A percentile compares a stretch with the other conserved stretches of the same genome.
These are phyloP conservation scores for Aureobasidium vineae DNA, from an alignment of 2,329 filamentous ascomycete genomes.

Conservation along the genomic window DNA sequence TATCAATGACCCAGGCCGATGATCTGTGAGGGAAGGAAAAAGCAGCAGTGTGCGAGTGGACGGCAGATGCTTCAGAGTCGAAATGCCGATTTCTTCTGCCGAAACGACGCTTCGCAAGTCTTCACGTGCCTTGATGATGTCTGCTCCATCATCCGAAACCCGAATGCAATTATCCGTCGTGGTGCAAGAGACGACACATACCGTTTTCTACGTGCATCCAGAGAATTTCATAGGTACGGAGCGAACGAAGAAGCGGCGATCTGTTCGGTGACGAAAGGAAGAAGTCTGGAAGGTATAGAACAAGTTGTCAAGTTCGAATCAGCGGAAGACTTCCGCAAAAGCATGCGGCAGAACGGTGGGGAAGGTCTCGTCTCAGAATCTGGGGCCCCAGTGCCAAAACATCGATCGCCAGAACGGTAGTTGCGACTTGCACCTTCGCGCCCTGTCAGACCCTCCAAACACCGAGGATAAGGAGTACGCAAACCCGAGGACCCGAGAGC, in stretches of 20 bases:
- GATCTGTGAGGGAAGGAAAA: slow-evolving; percentile 9
- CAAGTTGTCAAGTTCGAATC: slow-evolving; percentile 2
- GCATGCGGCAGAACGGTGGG: not conserved
- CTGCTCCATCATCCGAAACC: slow-evolving; percentile 5
- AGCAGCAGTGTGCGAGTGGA: not conserved
- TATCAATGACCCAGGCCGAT: slow-evolving; percentile 6
- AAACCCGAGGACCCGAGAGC: slow-evolving; percentile 11
- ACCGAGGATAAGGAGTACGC: slow-evolving; percentile 4
- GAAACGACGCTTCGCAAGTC: slow-evolving; percentile 8
- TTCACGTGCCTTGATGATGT: slow-evolving; percentile 14
- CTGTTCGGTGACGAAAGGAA: not conserved
- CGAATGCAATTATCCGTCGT: not conserved
- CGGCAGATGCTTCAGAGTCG: slow-evolving; percentile 16
- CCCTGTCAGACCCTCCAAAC: not conserved
- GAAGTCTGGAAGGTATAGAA: not conserved
- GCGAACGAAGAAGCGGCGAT: not conserved
- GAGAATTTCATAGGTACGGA: not conserved
- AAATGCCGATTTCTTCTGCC: slow-evolving; percentile 22
- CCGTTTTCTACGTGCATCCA: not conserved
- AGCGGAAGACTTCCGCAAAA: slow-evolving; percentile 18
- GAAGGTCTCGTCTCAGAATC: slow-evolving; percentile 3
- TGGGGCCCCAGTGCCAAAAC: slow-evolving; percentile 9
- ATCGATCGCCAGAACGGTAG: slow-evolving; percentile 10
- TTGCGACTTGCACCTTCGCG: slow-evolving; percentile 8
- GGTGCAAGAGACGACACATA: not conserved